Evolutionary conservation across 2,329 filamentous ascomycete species (phyloP).

Genomic region (Rosellinia necatrix): DNA sequence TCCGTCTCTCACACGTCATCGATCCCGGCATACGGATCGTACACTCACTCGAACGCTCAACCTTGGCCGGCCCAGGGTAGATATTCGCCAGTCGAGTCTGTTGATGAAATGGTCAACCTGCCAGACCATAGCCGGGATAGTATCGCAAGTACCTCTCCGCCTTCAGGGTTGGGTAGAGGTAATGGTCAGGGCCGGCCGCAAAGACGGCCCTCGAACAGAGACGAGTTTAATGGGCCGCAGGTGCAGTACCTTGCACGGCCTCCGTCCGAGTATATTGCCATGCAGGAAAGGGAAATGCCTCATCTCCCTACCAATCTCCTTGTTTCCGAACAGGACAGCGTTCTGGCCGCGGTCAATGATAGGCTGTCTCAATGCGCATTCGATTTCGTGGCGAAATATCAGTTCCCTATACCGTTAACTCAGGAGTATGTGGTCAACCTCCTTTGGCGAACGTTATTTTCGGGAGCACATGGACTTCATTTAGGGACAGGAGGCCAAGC

Average conservation of each 20-base stretch:
- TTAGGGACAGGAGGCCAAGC: background rate
- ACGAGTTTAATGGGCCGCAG: constrained; percentile 88
- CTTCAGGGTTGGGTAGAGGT: constrained; percentile 51
- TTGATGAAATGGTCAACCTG: constrained; percentile 62
- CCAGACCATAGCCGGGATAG: constrained; percentile 66
- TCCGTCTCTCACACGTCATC: constrained; percentile 45
- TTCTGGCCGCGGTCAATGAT: constrained; percentile 81
- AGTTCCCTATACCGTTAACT: constrained; percentile 84
- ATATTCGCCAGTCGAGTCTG: constrained; percentile 62
- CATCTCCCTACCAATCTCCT: constrained; percentile 82
- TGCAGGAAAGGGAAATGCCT: constrained; percentile 79
- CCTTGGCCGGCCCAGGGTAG: constrained; percentile 54
- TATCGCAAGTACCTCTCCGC: constrained; percentile 46
- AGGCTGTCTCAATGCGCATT: constrained; percentile 83
- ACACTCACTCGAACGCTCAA: constrained; percentile 48
- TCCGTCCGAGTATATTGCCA: constrained; percentile 70
- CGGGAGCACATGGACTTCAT: background rate
- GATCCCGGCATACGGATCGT: constrained; percentile 43
- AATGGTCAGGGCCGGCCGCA: constrained; percentile 59
- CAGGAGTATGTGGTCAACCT: constrained; percentile 55
- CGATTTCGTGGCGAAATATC: constrained; percentile 89
- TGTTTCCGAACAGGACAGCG: constrained; percentile 82
- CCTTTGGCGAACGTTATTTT: background rate
- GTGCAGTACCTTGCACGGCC: constrained; percentile 75
- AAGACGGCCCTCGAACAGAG: constrained; percentile 76